Evolutionary conservation across 805 yeast genomes (phyloP), one percentile per base, ranked within the genome.

Genomic region (Suhomyces emberorum): DNA sequence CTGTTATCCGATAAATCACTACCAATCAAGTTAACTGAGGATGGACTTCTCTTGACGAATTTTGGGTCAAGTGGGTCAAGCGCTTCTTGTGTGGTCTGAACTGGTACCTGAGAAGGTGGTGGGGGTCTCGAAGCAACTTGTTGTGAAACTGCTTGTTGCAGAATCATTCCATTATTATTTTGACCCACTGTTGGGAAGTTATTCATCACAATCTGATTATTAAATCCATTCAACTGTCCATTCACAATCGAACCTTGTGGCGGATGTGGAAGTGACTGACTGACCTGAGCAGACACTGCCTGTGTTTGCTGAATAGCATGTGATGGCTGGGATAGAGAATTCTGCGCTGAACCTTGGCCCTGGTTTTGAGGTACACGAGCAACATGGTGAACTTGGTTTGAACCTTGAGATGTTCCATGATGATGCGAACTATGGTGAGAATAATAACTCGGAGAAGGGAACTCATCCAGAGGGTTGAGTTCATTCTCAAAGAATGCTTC

Each of bases 401-500:
- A 31, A 4, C 23, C 25, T 25, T 30, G 20, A 4, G 18, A 15
- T 5, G 25, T 30, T 12, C 17, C 37, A n/a, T 35, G 35, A n/a
- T 17, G 46, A 16, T 38, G 43, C 6, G n/a, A 23, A 10, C 24
- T 39, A 4, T 15, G 37, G 27, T 32, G 18, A 11, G 35, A 20
- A 26, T 29, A 10, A 31, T 31, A 16, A 28, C 17, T 20, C 24
- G 21, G 33, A 17, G 22, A 34, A 10, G 32, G 28, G 30, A 48
- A 46, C 21, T 54, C 60, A 26, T 55, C 58, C 26, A 46, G 37
- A 33, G 41, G 10, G 25, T 15, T 16, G 5, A 47, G 29, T 17
- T 62, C 63, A 33, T 54, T 49, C 28, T 58, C 54, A 35, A 57
- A 58, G 17, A 55, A 52, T 2, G 70, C 70, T 42, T 66, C 72